These are phyloP conservation scores for Cladobotryum mycophilum DNA, from an alignment of 2,329 filamentous ascomycete species.

Conservation along the genomic window DNA sequence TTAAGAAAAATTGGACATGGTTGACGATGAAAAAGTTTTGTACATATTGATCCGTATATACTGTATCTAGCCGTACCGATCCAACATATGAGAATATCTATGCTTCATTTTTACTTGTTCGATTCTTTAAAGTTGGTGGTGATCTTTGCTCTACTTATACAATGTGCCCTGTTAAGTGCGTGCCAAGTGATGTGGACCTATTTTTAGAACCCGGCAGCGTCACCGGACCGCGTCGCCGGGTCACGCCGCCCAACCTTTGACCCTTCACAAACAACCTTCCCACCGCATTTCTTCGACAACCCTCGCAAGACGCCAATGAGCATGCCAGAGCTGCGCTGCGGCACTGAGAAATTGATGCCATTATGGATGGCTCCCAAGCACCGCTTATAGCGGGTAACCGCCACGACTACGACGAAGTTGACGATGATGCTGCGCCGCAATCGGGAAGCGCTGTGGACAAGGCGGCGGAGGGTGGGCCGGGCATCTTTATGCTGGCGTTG, in stretches of 20 bases:
- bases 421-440: constrained; percentile 19
- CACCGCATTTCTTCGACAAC: not conserved
- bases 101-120: too few species aligned
- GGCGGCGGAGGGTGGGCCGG: constrained; percentile 26
- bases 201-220: not conserved
- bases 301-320: not conserved
- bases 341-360: constrained; percentile 4
- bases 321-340: not conserved
- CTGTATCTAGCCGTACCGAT: too few species aligned
- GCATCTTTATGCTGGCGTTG: constrained; percentile 53
- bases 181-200: not conserved
- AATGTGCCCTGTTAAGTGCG: too few species aligned
- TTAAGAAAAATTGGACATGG: not conserved
- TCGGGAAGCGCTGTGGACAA: constrained; percentile 22
- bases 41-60: too few species aligned
- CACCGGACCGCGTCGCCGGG: not conserved
- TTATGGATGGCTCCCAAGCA: constrained; percentile 32
- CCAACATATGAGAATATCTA: too few species aligned
- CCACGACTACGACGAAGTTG: constrained; percentile 25
- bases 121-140: too few species aligned
- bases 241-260: not conserved
- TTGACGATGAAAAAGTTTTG: too few species aligned
- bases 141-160: too few species aligned
- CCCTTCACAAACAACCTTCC: not conserved
- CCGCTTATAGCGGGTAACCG: constrained; percentile 30